A percentile compares a stretch with the other conserved stretches of the same genome.
These are phyloP conservation scores for Saccharomycopsis babjevae DNA, from an alignment of 805 yeast species.

Conservation along the genomic window DNA sequence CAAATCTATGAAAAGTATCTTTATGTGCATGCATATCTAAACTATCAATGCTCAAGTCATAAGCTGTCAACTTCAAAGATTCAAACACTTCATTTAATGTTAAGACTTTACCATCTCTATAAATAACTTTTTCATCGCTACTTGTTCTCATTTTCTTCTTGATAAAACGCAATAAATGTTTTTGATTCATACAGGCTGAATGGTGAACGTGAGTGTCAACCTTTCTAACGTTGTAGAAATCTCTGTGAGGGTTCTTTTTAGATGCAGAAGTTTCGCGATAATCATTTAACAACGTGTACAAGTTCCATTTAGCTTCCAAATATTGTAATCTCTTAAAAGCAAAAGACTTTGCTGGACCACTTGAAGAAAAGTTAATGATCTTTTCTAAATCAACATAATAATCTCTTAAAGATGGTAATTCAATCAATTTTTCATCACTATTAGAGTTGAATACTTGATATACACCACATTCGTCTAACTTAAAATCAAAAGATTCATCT, in stretches of 20 bases:
- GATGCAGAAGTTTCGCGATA: slow-evolving; percentile 87
- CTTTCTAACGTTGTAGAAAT: slow-evolving; percentile 90
- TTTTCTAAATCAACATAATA: slow-evolving; percentile 76
- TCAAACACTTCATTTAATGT: slow-evolving; percentile 85
- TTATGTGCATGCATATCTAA: slow-evolving; percentile 99
- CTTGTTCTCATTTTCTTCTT: slow-evolving; percentile 84
- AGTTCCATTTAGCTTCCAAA: slow-evolving; percentile 92
- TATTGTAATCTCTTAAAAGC: slow-evolving; percentile 91
- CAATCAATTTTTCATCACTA: slow-evolving; percentile 33
- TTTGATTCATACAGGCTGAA: slow-evolving; percentile 98
- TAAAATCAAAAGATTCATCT: slow-evolving; percentile 30
- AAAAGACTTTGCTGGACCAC: slow-evolving; percentile 94
- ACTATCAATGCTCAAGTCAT: slow-evolving; percentile 91
- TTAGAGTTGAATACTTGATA: slow-evolving; percentile 45
- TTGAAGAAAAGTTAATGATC: slow-evolving; percentile 67
- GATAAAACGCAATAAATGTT: slow-evolving; percentile 87
- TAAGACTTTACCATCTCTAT: slow-evolving; percentile 82
- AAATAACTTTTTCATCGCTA: slow-evolving; percentile 84
- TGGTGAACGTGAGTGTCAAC: slow-evolving; percentile 99
- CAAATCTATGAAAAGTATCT: slow-evolving; percentile 96
- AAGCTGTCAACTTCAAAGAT: slow-evolving; percentile 83
- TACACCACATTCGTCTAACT: slow-evolving; percentile 53
- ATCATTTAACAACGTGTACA: slow-evolving; percentile 80
- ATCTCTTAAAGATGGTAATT: slow-evolving; percentile 77
- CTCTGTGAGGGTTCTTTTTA: slow-evolving; percentile 92